A percentile compares a stretch with the other conserved stretches of the same genome.
Conservation (phyloP, 2,329 filamentous ascomycete genomes). For the Hymenoscyphus linearis region DNA sequence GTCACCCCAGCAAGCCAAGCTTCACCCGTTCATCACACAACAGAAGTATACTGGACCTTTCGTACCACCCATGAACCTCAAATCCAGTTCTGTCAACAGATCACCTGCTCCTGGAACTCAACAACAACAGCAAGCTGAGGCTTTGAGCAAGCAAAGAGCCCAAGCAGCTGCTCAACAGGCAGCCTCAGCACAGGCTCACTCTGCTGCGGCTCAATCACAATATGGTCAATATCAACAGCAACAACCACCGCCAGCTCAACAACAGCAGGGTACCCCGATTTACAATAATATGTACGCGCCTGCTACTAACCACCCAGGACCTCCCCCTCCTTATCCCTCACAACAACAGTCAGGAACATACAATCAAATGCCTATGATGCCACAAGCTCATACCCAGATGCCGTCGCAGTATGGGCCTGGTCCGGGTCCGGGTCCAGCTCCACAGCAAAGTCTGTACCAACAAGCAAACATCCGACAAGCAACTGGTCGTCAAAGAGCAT, state of each 20-base stretch:
- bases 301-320: conserved; percentile 44
- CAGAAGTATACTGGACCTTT: conserved; percentile 96
- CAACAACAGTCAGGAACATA: conserved; percentile 64
- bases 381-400: conserved; percentile 59
- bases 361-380: conserved; percentile 65
- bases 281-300: conserved; percentile 81
- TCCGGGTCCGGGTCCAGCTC: conserved; percentile 40
- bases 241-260: conserved; percentile 35
- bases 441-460: conserved; percentile 63
- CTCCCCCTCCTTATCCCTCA: conserved; percentile 69
- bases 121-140: conserved; percentile 92
- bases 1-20: conserved; percentile 95
- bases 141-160: conserved; percentile 85
- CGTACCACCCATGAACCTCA: conserved; percentile 94
- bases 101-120: conserved; percentile 90
- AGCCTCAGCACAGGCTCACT: conserved; percentile 49
- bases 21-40: conserved; percentile 98
- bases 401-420: conserved; percentile 55
- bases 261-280: conserved; percentile 51
- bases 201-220: conserved; percentile 56
- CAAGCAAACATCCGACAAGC: conserved; percentile 63
- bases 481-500: conserved; percentile 78
- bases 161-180: conserved; percentile 48
- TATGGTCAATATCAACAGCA: conserved; percentile 55
- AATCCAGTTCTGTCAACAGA: conserved; percentile 76